Conservation (phyloP, 768 basidiomycete genomes). For the Cyclocybe cylindracea region DNA sequence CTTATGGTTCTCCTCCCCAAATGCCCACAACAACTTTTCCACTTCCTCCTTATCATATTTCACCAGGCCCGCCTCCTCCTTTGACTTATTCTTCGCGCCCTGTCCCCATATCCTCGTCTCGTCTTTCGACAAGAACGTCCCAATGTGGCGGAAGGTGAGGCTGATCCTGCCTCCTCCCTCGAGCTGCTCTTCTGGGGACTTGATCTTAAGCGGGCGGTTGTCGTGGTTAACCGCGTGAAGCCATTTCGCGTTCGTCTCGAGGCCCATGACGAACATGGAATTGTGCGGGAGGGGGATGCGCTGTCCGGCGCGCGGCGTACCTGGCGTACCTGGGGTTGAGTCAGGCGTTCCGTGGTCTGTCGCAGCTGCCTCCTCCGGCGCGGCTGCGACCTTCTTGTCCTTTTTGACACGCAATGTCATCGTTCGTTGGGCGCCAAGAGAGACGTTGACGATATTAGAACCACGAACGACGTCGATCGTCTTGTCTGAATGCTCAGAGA, state of each 20-base stretch:
- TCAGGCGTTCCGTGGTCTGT: background rate
- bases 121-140: slow-evolving; percentile 60
- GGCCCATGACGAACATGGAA: slow-evolving; percentile 81
- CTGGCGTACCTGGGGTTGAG: background rate
- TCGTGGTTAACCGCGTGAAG: slow-evolving; percentile 78
- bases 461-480: slow-evolving; percentile 78
- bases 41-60: slow-evolving; percentile 52
- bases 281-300: slow-evolving; percentile 78
- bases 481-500: slow-evolving; percentile 87
- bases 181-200: slow-evolving; percentile 54
- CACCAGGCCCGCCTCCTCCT: slow-evolving; percentile 54
- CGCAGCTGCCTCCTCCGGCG: too few species aligned
- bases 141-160: slow-evolving; percentile 77
- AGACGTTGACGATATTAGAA: slow-evolving; percentile 79
- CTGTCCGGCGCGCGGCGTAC: slow-evolving; percentile 45
- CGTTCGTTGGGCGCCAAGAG: slow-evolving; percentile 72
- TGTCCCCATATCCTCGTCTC: slow-evolving; percentile 66
- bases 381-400: slow-evolving; percentile 28
- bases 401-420: slow-evolving; percentile 78
- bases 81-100: slow-evolving; percentile 67
- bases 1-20: slow-evolving; percentile 74
- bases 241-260: slow-evolving; percentile 73
- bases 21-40: slow-evolving; percentile 54
- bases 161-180: slow-evolving; percentile 70
- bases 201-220: slow-evolving; percentile 58